A percentile compares a stretch with the other conserved stretches of the same genome.
These are phyloP conservation scores for Diplodia corticola DNA, from an alignment of 2,329 filamentous ascomycete species.

Conservation along the genomic window DNA sequence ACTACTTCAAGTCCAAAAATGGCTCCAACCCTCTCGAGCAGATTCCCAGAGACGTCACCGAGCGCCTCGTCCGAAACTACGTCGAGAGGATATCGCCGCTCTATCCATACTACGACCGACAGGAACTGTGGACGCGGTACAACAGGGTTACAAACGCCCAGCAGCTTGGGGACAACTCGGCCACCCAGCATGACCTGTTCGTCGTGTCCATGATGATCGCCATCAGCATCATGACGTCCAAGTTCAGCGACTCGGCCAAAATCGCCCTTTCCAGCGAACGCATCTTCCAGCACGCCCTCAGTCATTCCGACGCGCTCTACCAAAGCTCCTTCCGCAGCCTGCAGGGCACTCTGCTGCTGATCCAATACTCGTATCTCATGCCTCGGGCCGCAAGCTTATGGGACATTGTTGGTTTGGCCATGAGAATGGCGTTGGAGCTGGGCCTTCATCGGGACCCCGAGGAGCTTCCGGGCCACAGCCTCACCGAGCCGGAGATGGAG, in stretches of 20 bases:
- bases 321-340: slow-evolving; percentile 9
- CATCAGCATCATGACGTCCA: slow-evolving; percentile 23
- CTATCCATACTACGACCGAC: slow-evolving; percentile 15
- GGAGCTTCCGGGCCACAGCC: neutral
- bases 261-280: slow-evolving; percentile 13
- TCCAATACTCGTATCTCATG: slow-evolving; percentile 22
- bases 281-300: slow-evolving; percentile 17
- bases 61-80: slow-evolving; percentile 17
- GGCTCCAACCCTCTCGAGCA: slow-evolving; percentile 15
- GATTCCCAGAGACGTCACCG: slow-evolving; percentile 11
- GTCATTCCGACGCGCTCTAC: slow-evolving; percentile 11
- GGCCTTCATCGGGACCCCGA: slow-evolving; percentile 21
- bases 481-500: slow-evolving; percentile 6
- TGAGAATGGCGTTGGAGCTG: slow-evolving; percentile 21
- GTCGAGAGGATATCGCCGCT: slow-evolving; percentile 18
- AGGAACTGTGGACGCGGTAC: slow-evolving; percentile 8
- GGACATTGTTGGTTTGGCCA: slow-evolving; percentile 14
- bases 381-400: slow-evolving; percentile 12
- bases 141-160: neutral
- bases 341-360: slow-evolving; percentile 9
- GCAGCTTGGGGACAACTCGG: neutral
- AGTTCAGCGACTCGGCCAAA: slow-evolving; percentile 18
- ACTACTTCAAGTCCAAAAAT: slow-evolving; percentile 8
- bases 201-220: slow-evolving; percentile 21
- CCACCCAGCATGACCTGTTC: slow-evolving; percentile 7